Evolutionary conservation across 768 basidiomycete genomes (phyloP).

Genomic region (Artomyces pyxidatus): DNA sequence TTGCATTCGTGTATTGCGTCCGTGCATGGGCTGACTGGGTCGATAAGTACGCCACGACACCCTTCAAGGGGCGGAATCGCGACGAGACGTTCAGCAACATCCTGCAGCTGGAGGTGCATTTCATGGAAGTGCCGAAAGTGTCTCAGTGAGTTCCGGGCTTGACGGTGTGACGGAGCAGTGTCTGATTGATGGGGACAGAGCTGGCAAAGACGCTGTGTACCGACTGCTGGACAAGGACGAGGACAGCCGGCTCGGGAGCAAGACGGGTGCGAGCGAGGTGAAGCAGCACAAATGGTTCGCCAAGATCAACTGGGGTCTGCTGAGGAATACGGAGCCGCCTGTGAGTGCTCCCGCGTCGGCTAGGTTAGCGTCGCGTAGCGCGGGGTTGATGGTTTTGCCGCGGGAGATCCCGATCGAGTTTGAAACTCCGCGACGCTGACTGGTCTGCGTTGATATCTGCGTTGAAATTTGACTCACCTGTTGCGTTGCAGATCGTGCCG

Average conservation of each 20-base stretch:
- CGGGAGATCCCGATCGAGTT: too few species aligned
- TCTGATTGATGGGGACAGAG: constrained; percentile 35
- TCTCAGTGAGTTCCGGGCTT: constrained; percentile 25
- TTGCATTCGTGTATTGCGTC: neutral
- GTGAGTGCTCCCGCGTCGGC: constrained; percentile 41
- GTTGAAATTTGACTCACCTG: too few species aligned
- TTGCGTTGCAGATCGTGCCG: constrained; percentile 73
- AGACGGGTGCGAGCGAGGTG: constrained; percentile 94
- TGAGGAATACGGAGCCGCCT: constrained; percentile 89
- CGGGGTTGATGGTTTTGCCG: neutral
- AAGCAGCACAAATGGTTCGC: constrained; percentile 98
- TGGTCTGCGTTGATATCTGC: too few species aligned
- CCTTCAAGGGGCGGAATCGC: constrained; percentile 94
- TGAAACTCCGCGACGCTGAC: too few species aligned
- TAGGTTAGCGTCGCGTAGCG: neutral
- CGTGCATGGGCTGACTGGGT: constrained; percentile 13
- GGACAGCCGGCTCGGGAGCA: constrained; percentile 77
- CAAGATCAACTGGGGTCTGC: constrained; percentile 93
- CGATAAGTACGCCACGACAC: constrained; percentile 87
- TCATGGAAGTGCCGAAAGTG: constrained; percentile 79
- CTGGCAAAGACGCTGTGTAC: constrained; percentile 80
- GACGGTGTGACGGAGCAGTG: neutral
- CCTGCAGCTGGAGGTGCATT: constrained; percentile 74
- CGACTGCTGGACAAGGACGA: constrained; percentile 93
- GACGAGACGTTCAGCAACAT: constrained; percentile 97